A percentile compares a stretch with the other conserved stretches of the same genome.
phyloP scores from a whole-genome alignment of 805 yeast genomes.

The Candida ovalis region DNA sequence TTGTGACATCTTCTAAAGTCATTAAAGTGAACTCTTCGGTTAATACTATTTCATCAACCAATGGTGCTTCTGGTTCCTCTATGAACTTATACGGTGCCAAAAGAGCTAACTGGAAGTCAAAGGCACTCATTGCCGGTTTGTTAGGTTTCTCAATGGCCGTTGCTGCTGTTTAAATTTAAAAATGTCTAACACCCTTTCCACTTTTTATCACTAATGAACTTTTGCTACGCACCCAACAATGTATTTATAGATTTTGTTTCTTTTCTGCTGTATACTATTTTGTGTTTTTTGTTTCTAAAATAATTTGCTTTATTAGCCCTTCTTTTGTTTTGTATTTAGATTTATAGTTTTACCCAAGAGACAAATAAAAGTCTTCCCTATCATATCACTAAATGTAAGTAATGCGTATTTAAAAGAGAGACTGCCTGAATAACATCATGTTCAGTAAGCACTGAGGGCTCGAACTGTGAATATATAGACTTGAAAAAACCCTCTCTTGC shows the following conservation, averaged over 20 bases:
- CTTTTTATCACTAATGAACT: too few species aligned
- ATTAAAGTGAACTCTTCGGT: constrained; percentile 18
- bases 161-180: constrained; percentile 11
- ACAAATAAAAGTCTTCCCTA: too few species aligned
- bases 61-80: constrained; percentile 11
- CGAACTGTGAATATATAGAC: neutral
- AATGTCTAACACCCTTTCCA: neutral
- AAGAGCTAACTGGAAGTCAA: constrained; percentile 19
- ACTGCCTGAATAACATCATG: neutral
- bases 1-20: constrained; percentile 12
- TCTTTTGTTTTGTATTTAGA: too few species aligned
- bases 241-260: too few species aligned
- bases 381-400: neutral
- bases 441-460: neutral
- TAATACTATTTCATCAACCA: constrained; percentile 15
- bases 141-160: constrained; percentile 20
- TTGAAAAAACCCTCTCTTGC: too few species aligned
- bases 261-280: too few species aligned
- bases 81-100: constrained; percentile 5
- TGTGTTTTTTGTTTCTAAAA: neutral
- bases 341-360: too few species aligned
- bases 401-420: neutral
- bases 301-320: neutral
- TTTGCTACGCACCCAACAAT: too few species aligned
- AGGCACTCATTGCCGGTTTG: constrained; percentile 18